Conservation (phyloP, 106 monocot genomes). For the Platanthera guangdongensis region DNA sequence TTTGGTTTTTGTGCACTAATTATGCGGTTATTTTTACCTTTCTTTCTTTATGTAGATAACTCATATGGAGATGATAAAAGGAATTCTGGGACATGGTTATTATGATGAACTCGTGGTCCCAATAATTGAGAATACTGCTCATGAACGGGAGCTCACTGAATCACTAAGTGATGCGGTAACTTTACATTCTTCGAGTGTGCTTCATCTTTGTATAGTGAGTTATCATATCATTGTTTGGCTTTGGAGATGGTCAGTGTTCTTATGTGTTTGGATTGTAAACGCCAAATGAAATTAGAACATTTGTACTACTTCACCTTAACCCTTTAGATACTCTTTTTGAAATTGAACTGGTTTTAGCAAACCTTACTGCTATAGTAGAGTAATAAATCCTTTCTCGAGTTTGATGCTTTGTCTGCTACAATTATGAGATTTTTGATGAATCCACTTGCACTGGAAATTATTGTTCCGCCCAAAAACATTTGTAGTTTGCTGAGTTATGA, state of each 20-base stretch:
- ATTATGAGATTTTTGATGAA: not conserved
- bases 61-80: conserved; percentile 99
- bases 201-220: not conserved
- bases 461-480: not conserved
- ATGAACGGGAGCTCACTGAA: conserved; percentile 87
- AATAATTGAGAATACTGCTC: conserved; percentile 92
- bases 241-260: not conserved
- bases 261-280: too few relatives aligned
- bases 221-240: not conserved
- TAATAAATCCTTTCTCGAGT: not conserved
- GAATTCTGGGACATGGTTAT: conserved; percentile 93
- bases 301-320: too few relatives aligned
- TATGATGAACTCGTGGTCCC: conserved; percentile 88
- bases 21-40: not conserved
- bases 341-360: not conserved
- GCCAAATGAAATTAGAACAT: too few relatives aligned
- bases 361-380: not conserved
- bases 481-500: not conserved
- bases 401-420: too few relatives aligned
- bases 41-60: conserved; percentile 64
- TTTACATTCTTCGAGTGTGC: not conserved
- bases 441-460: not conserved
- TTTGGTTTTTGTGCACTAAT: not conserved
- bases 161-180: conserved; percentile 79
- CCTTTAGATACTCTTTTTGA: not conserved